These are phyloP conservation scores for Ganoderma sinense DNA, from an alignment of 1,284 basidiomycete genomes.

Conservation along the genomic window DNA sequence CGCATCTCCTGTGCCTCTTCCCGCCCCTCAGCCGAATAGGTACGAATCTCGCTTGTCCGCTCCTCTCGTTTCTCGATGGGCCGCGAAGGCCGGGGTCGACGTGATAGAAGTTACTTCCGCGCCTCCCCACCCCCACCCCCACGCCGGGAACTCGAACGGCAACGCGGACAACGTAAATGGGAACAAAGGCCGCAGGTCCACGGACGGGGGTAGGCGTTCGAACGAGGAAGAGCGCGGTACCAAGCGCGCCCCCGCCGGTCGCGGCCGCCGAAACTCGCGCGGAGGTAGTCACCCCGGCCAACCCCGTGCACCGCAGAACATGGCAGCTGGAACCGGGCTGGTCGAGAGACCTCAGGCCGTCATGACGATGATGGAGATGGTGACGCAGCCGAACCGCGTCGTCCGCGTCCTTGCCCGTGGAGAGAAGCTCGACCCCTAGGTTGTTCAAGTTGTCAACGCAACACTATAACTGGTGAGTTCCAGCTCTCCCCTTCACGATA, in stretches of 20 bases:
- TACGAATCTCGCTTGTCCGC: slow-evolving; percentile 72
- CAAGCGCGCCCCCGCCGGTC: slow-evolving; percentile 37
- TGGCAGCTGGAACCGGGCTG: slow-evolving; percentile 44
- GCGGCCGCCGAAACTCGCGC: slow-evolving; percentile 39
- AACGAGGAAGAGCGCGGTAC: slow-evolving; percentile 43
- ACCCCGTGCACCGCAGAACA: slow-evolving; percentile 18
- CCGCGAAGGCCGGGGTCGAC: slow-evolving; percentile 63
- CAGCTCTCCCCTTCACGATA: too few relatives aligned
- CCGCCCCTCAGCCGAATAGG: slow-evolving; percentile 65
- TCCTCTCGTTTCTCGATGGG: slow-evolving; percentile 70
- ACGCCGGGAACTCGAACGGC: slow-evolving; percentile 1
- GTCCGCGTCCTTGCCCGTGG: slow-evolving; percentile 80
- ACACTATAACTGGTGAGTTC: slow-evolving; percentile 8
- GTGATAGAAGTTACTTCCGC: slow-evolving; percentile 60
- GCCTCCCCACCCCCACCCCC: slow-evolving; percentile 20
- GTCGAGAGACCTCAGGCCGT: slow-evolving; percentile 78
- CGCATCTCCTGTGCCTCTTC: slow-evolving; percentile 68
- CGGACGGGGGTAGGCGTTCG: slow-evolving; percentile 40
- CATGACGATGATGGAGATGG: slow-evolving; percentile 77
- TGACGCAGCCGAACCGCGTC: slow-evolving; percentile 73
- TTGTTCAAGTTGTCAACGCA: background rate
- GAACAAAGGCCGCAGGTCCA: slow-evolving; percentile 35
- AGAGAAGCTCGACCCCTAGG: slow-evolving; percentile 72
- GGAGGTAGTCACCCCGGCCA: slow-evolving; percentile 26
- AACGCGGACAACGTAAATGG: slow-evolving; percentile 22